Evolutionary conservation across 306 rosid species (phyloP).

Genomic region (Neltuma alba): DNA sequence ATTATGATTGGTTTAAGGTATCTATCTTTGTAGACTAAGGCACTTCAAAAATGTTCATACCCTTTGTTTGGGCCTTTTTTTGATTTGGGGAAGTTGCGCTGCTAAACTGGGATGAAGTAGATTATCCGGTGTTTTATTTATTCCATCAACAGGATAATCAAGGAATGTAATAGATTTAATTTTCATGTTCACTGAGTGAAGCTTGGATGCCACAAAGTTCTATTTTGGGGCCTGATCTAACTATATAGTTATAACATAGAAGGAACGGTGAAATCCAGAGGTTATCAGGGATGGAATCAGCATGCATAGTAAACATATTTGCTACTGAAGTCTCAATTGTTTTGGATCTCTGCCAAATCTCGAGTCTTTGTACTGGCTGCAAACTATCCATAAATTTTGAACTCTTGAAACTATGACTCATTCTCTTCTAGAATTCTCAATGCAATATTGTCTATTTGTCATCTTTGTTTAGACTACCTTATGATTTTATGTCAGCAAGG

Average conservation of each 20-base stretch:
- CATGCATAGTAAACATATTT: not conserved
- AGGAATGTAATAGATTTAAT: not conserved
- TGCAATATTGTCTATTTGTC: too few relatives aligned
- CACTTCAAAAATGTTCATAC: too few relatives aligned
- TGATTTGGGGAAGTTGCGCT: conserved; percentile 11
- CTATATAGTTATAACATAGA: not conserved
- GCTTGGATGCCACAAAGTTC: not conserved
- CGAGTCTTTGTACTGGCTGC: not conserved
- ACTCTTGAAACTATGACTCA: too few relatives aligned
- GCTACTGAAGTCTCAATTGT: not conserved
- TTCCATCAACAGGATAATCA: not conserved
- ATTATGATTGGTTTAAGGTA: not conserved
- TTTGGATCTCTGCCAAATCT: not conserved
- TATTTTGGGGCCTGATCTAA: not conserved
- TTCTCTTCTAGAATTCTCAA: not conserved
- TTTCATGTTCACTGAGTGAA: not conserved
- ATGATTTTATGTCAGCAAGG: not conserved
- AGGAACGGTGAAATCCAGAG: not conserved
- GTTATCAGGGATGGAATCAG: not conserved
- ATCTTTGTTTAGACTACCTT: conserved; percentile 3
- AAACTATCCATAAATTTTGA: not conserved
- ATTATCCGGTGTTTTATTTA: not conserved
- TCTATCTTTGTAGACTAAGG: not conserved
- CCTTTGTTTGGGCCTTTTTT: not conserved
- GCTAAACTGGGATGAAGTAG: conserved; percentile 18